A percentile compares a stretch with the other conserved stretches of the same genome.
phyloP scores from a whole-genome alignment of 257 asterid genomes.

The Echites panduratus region DNA sequence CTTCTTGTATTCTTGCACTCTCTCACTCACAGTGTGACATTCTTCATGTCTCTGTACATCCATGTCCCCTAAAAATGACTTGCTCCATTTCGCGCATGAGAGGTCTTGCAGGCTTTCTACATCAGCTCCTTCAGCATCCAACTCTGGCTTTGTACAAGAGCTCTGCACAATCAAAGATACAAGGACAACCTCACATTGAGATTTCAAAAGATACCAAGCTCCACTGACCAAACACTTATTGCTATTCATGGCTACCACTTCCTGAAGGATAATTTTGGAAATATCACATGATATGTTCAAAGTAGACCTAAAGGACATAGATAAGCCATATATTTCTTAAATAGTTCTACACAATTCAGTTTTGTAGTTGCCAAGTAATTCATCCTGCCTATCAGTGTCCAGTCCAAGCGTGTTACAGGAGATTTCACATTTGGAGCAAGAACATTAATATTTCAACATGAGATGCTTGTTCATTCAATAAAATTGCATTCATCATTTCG shows the following conservation, averaged over 20 bases:
- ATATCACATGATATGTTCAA: not conserved
- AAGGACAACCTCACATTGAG: not conserved
- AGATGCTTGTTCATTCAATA: not conserved
- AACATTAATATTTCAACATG: too few species aligned
- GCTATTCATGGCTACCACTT: not conserved
- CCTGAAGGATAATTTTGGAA: not conserved
- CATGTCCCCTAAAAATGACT: conserved; percentile 23
- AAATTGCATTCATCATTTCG: not conserved
- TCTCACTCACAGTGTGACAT: conserved; percentile 17
- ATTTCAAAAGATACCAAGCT: not conserved
- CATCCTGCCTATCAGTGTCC: not conserved
- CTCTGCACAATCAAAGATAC: conserved; percentile 45
- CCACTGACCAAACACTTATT: not conserved
- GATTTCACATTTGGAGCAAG: not conserved
- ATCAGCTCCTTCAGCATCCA: conserved; percentile 43
- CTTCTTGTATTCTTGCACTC: conserved; percentile 26
- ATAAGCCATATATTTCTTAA: not conserved
- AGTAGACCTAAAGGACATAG: not conserved
- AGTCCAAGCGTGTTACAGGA: not conserved
- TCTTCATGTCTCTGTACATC: conserved; percentile 32
- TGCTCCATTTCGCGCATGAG: conserved; percentile 28
- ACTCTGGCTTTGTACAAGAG: conserved; percentile 76
- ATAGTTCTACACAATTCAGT: not conserved
- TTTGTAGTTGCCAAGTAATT: not conserved
- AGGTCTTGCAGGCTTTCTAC: conserved; percentile 23